Evolutionary conservation across 78 protist species (phyloP).

Genomic region (Cyanophora paradoxa): DNA sequence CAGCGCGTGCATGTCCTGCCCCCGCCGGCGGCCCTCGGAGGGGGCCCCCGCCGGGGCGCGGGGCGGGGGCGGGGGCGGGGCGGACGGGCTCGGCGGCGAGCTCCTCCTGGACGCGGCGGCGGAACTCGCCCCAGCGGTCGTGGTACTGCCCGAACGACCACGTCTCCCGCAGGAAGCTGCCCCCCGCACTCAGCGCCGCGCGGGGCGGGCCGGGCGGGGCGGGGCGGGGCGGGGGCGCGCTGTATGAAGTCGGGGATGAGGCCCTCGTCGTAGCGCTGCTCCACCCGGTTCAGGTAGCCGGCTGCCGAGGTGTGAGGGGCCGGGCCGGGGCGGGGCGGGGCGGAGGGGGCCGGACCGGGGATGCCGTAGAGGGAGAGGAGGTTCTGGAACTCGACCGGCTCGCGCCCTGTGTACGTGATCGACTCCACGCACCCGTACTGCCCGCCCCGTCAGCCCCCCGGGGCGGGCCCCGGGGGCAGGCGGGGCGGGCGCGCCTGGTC

Average conservation of each 20-base stretch:
- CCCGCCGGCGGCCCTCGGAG: too few species aligned
- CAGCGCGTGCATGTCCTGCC: too few species aligned
- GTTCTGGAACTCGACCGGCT: not conserved
- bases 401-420: slow-evolving; percentile 1
- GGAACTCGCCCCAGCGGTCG: slow-evolving; percentile 28
- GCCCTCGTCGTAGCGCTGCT: slow-evolving; percentile 7
- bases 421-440: not conserved
- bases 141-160: slow-evolving; percentile 20
- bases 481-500: too few species aligned
- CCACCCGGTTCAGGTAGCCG: too few species aligned
- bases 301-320: too few species aligned
- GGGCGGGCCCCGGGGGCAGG: not conserved
- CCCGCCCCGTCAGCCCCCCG: not conserved
- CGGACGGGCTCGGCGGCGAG: too few species aligned
- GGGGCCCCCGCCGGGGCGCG: too few species aligned
- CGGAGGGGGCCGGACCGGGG: too few species aligned
- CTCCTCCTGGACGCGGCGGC: too few species aligned
- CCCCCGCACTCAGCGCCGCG: not conserved
- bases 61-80: too few species aligned
- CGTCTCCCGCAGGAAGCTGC: slow-evolving; percentile 14
- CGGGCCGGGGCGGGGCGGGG: too few species aligned
- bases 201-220: not conserved
- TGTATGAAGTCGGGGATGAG: not conserved
- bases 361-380: too few species aligned
- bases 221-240: not conserved